Percentiles rank a stretch among this genome's conserved stretches.
phyloP scores from a whole-genome alignment of 805 yeast species.

The Candida jianshihensis region DNA sequence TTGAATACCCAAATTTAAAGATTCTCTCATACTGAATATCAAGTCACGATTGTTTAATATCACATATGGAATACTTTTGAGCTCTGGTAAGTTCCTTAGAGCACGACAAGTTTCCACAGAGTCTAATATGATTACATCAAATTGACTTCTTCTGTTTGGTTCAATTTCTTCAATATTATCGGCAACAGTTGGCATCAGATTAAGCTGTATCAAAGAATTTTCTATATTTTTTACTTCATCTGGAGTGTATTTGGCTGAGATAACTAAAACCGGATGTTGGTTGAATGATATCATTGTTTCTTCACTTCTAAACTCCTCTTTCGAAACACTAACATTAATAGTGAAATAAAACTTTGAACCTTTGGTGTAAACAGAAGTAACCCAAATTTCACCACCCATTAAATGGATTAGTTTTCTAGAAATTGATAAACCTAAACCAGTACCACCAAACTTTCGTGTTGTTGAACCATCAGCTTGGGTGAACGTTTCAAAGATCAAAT shows the following conservation, averaged over 20 bases:
- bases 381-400: conserved; percentile 96
- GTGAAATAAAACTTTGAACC: conserved; percentile 85
- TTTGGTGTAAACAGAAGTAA: conserved; percentile 67
- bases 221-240: conserved; percentile 45
- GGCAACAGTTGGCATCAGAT: conserved; percentile 57
- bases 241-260: conserved; percentile 55
- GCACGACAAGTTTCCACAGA: conserved; percentile 67
- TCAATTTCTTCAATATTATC: conserved; percentile 50
- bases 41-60: conserved; percentile 71
- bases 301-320: conserved; percentile 47
- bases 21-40: conserved; percentile 69
- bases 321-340: conserved; percentile 68
- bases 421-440: conserved; percentile 83
- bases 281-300: conserved; percentile 69
- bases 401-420: conserved; percentile 81
- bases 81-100: conserved; percentile 63
- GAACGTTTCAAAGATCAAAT: conserved; percentile 80
- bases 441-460: conserved; percentile 88
- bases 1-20: conserved; percentile 80
- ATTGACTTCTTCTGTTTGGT: conserved; percentile 44
- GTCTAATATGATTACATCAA: conserved; percentile 79
- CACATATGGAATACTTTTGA: conserved; percentile 81
- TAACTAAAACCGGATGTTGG: conserved; percentile 61
- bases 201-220: conserved; percentile 43
- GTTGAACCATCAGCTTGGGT: conserved; percentile 94